These are phyloP conservation scores for Candida rishiriensis DNA, from an alignment of 805 yeast genomes.

Conservation along the genomic window DNA sequence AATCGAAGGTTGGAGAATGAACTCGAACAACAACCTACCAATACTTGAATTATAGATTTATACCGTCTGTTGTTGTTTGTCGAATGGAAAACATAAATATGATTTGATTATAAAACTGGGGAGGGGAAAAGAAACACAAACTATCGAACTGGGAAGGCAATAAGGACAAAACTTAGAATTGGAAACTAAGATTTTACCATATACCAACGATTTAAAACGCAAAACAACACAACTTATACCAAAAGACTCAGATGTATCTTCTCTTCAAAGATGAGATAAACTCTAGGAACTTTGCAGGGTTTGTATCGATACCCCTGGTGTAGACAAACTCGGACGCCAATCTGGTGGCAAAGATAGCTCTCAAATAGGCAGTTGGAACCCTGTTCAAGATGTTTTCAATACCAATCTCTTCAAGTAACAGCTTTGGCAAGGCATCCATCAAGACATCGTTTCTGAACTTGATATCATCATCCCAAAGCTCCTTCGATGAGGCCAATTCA, in stretches of 20 bases:
- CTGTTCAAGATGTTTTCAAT: slow-evolving; percentile 63
- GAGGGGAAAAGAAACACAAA: too few relatives aligned
- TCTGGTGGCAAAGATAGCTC: slow-evolving; percentile 83
- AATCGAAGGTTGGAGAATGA: slow-evolving; percentile 27
- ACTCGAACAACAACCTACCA: slow-evolving; percentile 3
- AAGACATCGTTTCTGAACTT: slow-evolving; percentile 74
- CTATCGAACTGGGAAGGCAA: too few relatives aligned
- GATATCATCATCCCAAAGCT: slow-evolving; percentile 78
- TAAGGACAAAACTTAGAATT: too few relatives aligned
- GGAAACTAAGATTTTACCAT: too few relatives aligned
- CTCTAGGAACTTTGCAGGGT: slow-evolving; percentile 73
- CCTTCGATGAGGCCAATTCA: slow-evolving; percentile 75
- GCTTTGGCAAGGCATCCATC: slow-evolving; percentile 69
- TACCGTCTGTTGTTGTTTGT: too few relatives aligned
- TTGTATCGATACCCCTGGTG: slow-evolving; percentile 72
- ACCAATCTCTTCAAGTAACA: slow-evolving; percentile 61
- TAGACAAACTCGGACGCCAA: slow-evolving; percentile 84
- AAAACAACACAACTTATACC: not conserved
- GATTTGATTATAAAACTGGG: too few relatives aligned
- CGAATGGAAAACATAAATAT: too few relatives aligned
- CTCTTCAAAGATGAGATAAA: slow-evolving; percentile 57
- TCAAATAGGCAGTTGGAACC: slow-evolving; percentile 84
- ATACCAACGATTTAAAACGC: too few relatives aligned
- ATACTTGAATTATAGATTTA: too few relatives aligned
- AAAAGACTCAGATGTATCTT: slow-evolving; percentile 17